Evolutionary conservation across 179 eudicot species (phyloP), one percentile per base, ranked within the genome.

Genomic region (Silene noctiflora): DNA sequence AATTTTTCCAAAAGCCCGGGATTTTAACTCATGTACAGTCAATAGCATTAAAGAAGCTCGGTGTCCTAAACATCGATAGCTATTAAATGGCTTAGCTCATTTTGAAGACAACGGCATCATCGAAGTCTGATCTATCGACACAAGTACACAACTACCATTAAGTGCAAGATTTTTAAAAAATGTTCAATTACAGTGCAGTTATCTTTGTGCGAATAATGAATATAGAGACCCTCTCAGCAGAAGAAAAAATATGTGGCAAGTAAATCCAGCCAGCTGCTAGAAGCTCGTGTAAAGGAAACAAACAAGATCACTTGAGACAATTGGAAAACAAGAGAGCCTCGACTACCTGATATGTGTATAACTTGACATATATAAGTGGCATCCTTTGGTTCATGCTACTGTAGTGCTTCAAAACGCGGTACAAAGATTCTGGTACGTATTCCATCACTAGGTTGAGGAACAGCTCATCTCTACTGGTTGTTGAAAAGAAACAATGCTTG

Each of bases 401-500:
- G 77, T 90, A 90, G 63, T 92, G 97, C 90, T 89, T 92, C 44
- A 92, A 84, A 69, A 92, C 97, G 61, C 89, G 89, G 73, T 88
- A 92, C 89, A 92, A 81, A 35, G 90, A 92, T 86, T 92, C 98
- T 1, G 98, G 98, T 72, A 94, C 96, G 81, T 87, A 94, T 75
- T 94, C 98, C 98, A 94, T 94, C 71, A 94, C 98, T 70, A 94
- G 85, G 76, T 94, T 94, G 69, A 94, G 88, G 80, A 90, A 94
- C 81, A 94, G 92, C 84, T 94, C 98, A 71, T 94, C 91, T 85
- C 82, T 94, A 77, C 80, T 86, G 48, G 98, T 90, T n/a, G 97
- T 94, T 1, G 98, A 94, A 79, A 90, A 94, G 87, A 94, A 94
- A 79, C 97, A 94, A 74, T 94, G 98, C 83, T 92, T 94, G 77